Evolutionary conservation across 2,329 filamentous ascomycete genomes (phyloP).

Genomic region (Fusarium virguliforme): DNA sequence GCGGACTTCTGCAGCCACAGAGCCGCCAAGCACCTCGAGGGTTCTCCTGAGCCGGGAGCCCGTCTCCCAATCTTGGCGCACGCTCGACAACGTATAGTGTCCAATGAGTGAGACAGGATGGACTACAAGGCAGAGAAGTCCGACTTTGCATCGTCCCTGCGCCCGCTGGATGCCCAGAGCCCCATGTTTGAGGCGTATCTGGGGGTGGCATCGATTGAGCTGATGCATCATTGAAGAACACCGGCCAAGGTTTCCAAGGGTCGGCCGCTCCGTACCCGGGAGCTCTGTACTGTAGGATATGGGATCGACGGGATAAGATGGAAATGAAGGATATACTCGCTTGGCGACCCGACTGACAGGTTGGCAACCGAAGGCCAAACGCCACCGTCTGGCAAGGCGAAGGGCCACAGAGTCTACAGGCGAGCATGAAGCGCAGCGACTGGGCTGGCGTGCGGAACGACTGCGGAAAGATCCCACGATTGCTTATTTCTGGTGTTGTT

Average conservation of each 20-base stretch:
- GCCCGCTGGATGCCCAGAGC: slow-evolving; percentile 20
- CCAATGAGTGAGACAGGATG: background rate
- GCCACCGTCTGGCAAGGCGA: slow-evolving; percentile 34
- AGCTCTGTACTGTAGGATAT: background rate
- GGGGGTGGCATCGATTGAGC: slow-evolving; percentile 4
- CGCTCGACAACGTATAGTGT: background rate
- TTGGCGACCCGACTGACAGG: slow-evolving; percentile 33
- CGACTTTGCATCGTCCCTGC: background rate
- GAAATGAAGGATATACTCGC: slow-evolving; percentile 19
- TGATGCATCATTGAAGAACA: slow-evolving; percentile 18
- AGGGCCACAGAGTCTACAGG: background rate
- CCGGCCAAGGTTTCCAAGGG: slow-evolving; percentile 33
- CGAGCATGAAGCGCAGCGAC: background rate
- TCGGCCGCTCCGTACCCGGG: slow-evolving; percentile 20
- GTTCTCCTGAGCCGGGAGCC: background rate
- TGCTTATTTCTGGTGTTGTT: background rate
- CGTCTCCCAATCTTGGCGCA: background rate
- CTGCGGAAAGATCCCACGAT: slow-evolving; percentile 7
- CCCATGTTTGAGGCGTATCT: background rate
- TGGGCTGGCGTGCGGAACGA: slow-evolving; percentile 24
- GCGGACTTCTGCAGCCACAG: slow-evolving; percentile 4
- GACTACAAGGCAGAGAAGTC: background rate
- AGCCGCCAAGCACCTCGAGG: slow-evolving; percentile 1
- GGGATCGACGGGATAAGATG: slow-evolving; percentile 14
- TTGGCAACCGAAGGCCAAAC: slow-evolving; percentile 45